Conservation (phyloP, 1,139 yeast genomes). For the Taphrina wiesneri region DNA sequence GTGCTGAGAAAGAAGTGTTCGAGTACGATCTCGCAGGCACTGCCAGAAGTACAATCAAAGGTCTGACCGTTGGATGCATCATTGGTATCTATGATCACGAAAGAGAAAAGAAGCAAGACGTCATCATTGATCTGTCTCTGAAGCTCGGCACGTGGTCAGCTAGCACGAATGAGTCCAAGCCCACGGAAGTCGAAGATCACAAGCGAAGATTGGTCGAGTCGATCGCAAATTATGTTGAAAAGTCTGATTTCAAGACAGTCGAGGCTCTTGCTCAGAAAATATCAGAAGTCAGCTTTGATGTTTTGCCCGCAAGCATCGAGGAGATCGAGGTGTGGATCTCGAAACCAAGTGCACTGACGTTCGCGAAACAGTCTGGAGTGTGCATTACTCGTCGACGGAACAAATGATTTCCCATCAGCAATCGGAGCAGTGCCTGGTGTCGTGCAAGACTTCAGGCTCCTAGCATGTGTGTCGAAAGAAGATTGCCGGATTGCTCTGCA, state of each 20-base stretch:
- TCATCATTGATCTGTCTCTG: neutral
- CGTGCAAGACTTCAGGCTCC: too few species aligned
- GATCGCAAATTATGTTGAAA: slow-evolving; percentile 1
- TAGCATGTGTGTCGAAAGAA: too few species aligned
- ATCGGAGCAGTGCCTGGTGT: too few species aligned
- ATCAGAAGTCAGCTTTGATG: slow-evolving; percentile 6
- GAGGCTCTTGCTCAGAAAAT: slow-evolving; percentile 23
- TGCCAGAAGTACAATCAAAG: neutral
- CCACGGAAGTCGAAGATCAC: neutral
- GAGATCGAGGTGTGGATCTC: slow-evolving; percentile 6
- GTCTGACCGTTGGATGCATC: slow-evolving; percentile 13
- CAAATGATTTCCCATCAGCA: too few species aligned
- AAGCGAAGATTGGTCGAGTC: slow-evolving; percentile 1
- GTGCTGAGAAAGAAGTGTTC: slow-evolving; percentile 14
- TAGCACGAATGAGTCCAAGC: too few species aligned
- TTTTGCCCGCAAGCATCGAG: neutral
- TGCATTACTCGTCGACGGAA: slow-evolving; percentile 2
- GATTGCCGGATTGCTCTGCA: too few species aligned
- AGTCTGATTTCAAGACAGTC: slow-evolving; percentile 13
- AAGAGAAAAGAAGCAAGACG: slow-evolving; percentile 19
- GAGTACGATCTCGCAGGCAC: neutral
- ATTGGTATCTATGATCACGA: slow-evolving; percentile 28
- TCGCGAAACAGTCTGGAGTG: slow-evolving; percentile 13
- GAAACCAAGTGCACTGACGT: slow-evolving; percentile 13
- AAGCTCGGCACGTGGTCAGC: neutral